A percentile compares a stretch with the other conserved stretches of the same genome.
Conservation (phyloP, 2,329 filamentous ascomycete genomes). For the Colletotrichum sp. region DNA sequence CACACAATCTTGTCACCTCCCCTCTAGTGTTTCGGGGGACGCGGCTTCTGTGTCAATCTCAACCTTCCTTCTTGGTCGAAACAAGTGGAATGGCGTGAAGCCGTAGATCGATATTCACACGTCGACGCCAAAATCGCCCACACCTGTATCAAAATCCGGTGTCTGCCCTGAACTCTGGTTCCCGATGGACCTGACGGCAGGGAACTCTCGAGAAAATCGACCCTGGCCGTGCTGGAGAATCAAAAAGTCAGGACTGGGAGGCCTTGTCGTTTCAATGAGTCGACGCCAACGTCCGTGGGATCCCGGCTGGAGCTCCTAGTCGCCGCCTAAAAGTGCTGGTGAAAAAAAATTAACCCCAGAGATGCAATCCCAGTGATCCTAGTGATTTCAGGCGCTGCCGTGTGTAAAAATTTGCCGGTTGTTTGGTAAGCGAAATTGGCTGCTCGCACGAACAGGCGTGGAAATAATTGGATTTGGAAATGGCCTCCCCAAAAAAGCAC, state of each 20-base stretch:
- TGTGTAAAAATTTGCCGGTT: conserved; percentile 14
- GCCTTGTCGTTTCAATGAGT: conserved; percentile 18
- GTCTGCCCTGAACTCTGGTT: neutral
- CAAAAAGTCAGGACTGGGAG: neutral
- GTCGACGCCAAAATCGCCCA: conserved; percentile 4
- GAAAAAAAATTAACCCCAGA: neutral
- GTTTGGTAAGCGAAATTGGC: conserved; percentile 18
- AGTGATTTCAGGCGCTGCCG: conserved; percentile 3
- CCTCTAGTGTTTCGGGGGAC: neutral
- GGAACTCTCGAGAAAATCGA: neutral
- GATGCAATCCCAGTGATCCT: neutral
- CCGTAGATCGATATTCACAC: conserved; percentile 1
- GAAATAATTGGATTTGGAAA: conserved; percentile 6
- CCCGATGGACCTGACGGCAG: neutral
- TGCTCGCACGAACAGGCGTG: conserved; percentile 10
- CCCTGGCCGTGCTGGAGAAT: neutral
- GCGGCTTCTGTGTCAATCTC: neutral
- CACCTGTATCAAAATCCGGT: conserved; percentile 1
- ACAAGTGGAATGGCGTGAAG: neutral
- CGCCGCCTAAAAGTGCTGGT: neutral
- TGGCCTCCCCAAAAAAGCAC: conserved; percentile 5
- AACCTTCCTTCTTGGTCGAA: conserved; percentile 5
- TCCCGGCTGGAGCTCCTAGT: conserved; percentile 14
- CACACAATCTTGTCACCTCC: neutral
- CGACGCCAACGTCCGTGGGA: conserved; percentile 15